Base-by-base conservation (phyloP, 2,329 filamentous ascomycete genomes). In the Fusarium torreyae region DNA sequence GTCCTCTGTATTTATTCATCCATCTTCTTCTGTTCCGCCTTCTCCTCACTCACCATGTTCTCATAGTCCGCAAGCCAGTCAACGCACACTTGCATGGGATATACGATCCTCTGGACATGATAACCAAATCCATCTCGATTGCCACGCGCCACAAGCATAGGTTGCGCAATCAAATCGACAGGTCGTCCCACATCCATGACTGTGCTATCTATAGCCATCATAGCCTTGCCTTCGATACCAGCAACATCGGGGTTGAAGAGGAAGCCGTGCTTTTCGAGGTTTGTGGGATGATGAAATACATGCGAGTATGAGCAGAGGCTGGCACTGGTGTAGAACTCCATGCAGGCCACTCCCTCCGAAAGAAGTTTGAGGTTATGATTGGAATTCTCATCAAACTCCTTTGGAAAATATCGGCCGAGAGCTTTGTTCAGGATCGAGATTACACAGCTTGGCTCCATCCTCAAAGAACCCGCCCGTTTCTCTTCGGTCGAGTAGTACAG, bases 61-160 rank as follows among this genome's bases (percentile, higher is more conserved):
- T 10, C 2, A 20, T 3, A 7, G 0, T 22, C 22, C 20, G 4
- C 7, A 20, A 36, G 1, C 20, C 39, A 53, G 14, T 20, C 38
- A 4, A 43, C 4, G 33, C 38, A 52, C 7, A 52, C 46, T 22
- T 1, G 2, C 54, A 57, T 18, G 5, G 54, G 54, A 20, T 5
- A 0, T 4, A 8, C 0, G 15, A 4, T 34, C 2, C 0, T 0
- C 17, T 3, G 14, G 26, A 43, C 10, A 3, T 57, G 4, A 18
- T 52, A 49, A 11, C 31, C 18, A 4, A 0, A 33, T 13, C 54
- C 45, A 3, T 1, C 1, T 1, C 5, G 1, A 3, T 0, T 0
- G 6, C 54, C 54, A 20, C 34, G 24, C 15, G 0, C 0, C 20
- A 31, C 5, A 15, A 57, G 31, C 5, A 57, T 38, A 53, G 48